Base-by-base conservation (phyloP, 2,329 filamentous ascomycete genomes). In the Phaeosphaeria sp. region DNA sequence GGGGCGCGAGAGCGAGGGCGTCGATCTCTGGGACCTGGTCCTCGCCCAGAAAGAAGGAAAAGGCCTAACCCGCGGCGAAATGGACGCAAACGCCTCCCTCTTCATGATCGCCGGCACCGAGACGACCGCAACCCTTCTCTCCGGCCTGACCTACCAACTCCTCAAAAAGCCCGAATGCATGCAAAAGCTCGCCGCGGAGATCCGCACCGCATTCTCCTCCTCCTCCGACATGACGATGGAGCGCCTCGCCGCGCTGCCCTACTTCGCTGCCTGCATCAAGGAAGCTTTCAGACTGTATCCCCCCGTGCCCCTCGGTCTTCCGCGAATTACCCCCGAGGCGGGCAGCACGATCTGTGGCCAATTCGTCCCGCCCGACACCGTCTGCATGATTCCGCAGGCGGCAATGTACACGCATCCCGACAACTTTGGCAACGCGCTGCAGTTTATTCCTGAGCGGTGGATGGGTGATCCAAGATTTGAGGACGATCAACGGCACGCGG, bases 81-180 rank as follows among this genome's bases (percentile, higher is more conserved):
- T 82, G 68, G 69, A 79, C 20, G 56, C 72, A 0, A 80, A 79
- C 50, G 65, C 74, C 0, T 58, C 62, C 2, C 25, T 78, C 0
- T 71, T 82, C 36, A 80, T 82, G 62, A 51, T 78, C 6, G 81
- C 79, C 1, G 81, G 80, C 1, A 78, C 76, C 20, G 80, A 83
- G 53, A 82, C 81, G 0, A 79, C 79, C 0, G 80, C 80, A 0
- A 80, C 76, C 0, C 50, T 78, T 7, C 64, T 82, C 1, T 74
- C 71, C 7, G 80, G 78, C 4, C 49, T 76, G 8, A 78, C 74
- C 0, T 81, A 67, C 53, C 53, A 71, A 15, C 66, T 80, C 0
- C 59, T 79, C 6, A 67, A 59, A 24, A 71, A 77, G 20, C 61
- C 71, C 0, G 59, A 58, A 1, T 61, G 54, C 7, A 63, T 76